phyloP scores from a whole-genome alignment of 495 filamentous ascomycete genomes.

The Xeromyces bisporus region DNA sequence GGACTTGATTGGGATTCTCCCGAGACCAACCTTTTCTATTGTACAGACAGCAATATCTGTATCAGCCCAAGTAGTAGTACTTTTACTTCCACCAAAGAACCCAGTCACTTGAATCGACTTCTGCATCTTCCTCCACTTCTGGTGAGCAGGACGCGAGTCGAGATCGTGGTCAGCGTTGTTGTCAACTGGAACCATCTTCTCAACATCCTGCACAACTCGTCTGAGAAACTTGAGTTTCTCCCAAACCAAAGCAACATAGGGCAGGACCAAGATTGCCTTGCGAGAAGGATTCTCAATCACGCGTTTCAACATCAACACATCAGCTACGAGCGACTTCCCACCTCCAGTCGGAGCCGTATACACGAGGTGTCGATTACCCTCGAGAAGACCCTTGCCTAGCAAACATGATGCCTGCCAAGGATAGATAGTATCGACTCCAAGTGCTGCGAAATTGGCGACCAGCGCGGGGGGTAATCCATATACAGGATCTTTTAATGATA shows the following conservation, averaged over 20 bases:
- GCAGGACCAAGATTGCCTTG: slow-evolving; percentile 65
- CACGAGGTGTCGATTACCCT: slow-evolving; percentile 52
- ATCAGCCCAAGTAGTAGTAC: slow-evolving; percentile 50
- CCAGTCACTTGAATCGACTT: slow-evolving; percentile 45
- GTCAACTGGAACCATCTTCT: slow-evolving; percentile 22
- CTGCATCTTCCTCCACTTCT: slow-evolving; percentile 18
- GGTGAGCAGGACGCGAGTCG: slow-evolving; percentile 7
- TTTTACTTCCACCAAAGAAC: slow-evolving; percentile 58
- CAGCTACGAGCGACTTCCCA: slow-evolving; percentile 64
- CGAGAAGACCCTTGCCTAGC: slow-evolving; percentile 45
- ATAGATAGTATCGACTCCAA: slow-evolving; percentile 56
- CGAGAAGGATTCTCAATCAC: slow-evolving; percentile 45
- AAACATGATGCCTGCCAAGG: slow-evolving; percentile 75
- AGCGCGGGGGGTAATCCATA: slow-evolving; percentile 48
- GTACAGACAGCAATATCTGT: slow-evolving; percentile 70
- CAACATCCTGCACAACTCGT: slow-evolving; percentile 47
- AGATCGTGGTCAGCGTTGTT: slow-evolving; percentile 5
- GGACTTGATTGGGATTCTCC: too few relatives aligned
- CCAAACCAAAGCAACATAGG: slow-evolving; percentile 69
- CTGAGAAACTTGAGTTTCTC: slow-evolving; percentile 69
- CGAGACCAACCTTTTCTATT: slow-evolving; percentile 53
- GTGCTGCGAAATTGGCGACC: slow-evolving; percentile 43
- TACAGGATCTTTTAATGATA: slow-evolving; percentile 42
- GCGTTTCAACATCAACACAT: slow-evolving; percentile 57
- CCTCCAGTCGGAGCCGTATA: slow-evolving; percentile 78